Evolutionary conservation across 2,329 filamentous ascomycete species (phyloP).

Genomic region (Amesomyces nigricolor): DNA sequence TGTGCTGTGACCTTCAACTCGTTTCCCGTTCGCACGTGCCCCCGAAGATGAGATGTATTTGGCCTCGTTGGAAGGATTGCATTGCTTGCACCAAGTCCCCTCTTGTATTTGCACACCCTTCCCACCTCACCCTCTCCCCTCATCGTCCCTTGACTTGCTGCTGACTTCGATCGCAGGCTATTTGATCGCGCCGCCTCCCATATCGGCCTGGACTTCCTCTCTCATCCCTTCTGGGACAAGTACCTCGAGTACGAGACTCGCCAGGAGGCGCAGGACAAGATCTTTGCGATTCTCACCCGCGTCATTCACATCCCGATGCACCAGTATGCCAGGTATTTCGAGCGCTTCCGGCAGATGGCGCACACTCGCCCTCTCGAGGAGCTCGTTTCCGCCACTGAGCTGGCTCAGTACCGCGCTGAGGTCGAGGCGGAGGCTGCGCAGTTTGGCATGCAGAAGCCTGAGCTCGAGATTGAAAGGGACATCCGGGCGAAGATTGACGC

Average conservation of each 20-base stretch:
- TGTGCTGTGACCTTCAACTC: conserved; percentile 33
- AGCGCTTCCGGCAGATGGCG: conserved; percentile 75
- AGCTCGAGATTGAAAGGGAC: conserved; percentile 77
- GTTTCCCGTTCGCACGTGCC: conserved; percentile 32
- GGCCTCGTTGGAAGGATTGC: conserved; percentile 43
- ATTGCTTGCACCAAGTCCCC: conserved; percentile 49
- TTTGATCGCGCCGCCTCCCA: conserved; percentile 83
- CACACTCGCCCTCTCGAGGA: conserved; percentile 67
- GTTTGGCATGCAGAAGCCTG: conserved; percentile 49
- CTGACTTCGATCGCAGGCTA: conserved; percentile 55
- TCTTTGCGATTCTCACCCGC: conserved; percentile 76
- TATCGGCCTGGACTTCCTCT: conserved; percentile 88
- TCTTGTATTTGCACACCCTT: conserved; percentile 58
- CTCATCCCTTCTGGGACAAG: conserved; percentile 98
- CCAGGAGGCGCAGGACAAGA: conserved; percentile 73
- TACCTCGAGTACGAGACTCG: conserved; percentile 97
- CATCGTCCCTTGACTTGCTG: conserved; percentile 17
- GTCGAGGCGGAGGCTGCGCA: conserved; percentile 59
- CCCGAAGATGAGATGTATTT: conserved; percentile 28
- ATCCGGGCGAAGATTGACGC: conserved; percentile 73
- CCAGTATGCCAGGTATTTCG: conserved; percentile 91
- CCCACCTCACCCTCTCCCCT: conserved; percentile 32
- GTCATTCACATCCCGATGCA: conserved; percentile 90
- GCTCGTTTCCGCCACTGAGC: conserved; percentile 61
- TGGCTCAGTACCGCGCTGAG: conserved; percentile 65